Evolutionary conservation across 208 protist species (phyloP), one percentile per base, ranked within the genome.

Genomic region (Herpetomonas tarakana): DNA sequence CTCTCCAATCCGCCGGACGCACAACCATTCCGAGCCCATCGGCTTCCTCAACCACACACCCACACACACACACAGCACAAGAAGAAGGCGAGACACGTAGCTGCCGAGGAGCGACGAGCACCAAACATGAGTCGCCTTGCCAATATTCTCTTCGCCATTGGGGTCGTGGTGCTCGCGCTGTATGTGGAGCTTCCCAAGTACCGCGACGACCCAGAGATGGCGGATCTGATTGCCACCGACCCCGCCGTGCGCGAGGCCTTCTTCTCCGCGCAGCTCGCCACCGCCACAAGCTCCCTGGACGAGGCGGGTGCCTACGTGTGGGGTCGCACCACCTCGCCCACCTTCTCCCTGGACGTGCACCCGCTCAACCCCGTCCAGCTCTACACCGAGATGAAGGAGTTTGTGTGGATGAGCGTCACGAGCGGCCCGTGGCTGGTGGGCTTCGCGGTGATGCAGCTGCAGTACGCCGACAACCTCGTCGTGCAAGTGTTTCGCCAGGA

Each of bases 321-420:
- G 70, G 75, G 75, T 26, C 64, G 75, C 24, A 81, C 75, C 9
- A 64, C 58, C 11, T 28, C 14, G 14, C 70, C 70, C 0, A 39
- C 14, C 22, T 77, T 74, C 27, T 51, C 56, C 1, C 38, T 72
- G 35, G 56, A 77, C 49, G 29, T 81, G 22, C 61, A 68, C 49
- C 28, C 63, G n/a, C 52, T 74, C 3, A 77, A 76, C 39, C 1
- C 35, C 1, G 53, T 81, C 19, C 67, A 78, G 50, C 38, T 30
- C 0, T 71, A 62, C 41, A 63, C 61, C 26, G 65, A 78, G 26
- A 58, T 66, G 49, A 83, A 83, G 50, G 76, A 83, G 50, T 78
- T 83, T 66, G 55, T 83, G 3, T 83, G 76, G 76, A 24, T 83
- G 19, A 67, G 71, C 31, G 21, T 74, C 0, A 73, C 71, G 39